A percentile compares a stretch with the other conserved stretches of the same genome.
Conservation (phyloP, 75 land plant species). For the Pinus tabuliformis region DNA sequence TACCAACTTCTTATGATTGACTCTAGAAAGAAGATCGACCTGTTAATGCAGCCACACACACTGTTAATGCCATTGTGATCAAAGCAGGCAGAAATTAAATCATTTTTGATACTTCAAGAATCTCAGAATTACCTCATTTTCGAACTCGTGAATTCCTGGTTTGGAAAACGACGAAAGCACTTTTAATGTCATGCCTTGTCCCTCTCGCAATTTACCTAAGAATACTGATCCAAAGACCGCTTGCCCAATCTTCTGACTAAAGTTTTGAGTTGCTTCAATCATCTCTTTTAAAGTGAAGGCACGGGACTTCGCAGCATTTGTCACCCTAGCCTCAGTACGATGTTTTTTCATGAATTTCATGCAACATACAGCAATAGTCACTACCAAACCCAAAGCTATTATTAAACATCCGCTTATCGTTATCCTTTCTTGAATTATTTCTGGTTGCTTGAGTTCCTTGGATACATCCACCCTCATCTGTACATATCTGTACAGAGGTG, state of each 20-base stretch:
- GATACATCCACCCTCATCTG: too few relatives aligned
- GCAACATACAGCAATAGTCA: too few relatives aligned
- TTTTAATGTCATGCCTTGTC: background rate
- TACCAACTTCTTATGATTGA: constrained; percentile 32
- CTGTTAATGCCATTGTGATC: too few relatives aligned
- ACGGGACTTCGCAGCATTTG: background rate
- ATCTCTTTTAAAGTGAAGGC: background rate
- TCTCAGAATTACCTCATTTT: background rate
- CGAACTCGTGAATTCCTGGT: background rate
- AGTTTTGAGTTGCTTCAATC: background rate
- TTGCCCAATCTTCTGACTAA: background rate
- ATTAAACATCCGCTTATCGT: too few relatives aligned
- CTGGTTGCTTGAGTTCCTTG: too few relatives aligned
- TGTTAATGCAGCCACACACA: background rate
- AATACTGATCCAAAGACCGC: background rate
- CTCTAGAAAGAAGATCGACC: constrained; percentile 12
- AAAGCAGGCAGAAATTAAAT: too few relatives aligned
- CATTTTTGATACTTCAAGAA: too few relatives aligned
- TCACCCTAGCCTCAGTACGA: background rate
- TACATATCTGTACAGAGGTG: too few relatives aligned
- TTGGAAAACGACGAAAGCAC: background rate
- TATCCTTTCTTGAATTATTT: too few relatives aligned
- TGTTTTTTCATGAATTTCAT: too few relatives aligned
- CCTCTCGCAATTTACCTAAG: background rate
- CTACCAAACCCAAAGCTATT: too few relatives aligned